Evolutionary conservation across 257 asterid species (phyloP).

Genomic region (Mitragyna speciosa): DNA sequence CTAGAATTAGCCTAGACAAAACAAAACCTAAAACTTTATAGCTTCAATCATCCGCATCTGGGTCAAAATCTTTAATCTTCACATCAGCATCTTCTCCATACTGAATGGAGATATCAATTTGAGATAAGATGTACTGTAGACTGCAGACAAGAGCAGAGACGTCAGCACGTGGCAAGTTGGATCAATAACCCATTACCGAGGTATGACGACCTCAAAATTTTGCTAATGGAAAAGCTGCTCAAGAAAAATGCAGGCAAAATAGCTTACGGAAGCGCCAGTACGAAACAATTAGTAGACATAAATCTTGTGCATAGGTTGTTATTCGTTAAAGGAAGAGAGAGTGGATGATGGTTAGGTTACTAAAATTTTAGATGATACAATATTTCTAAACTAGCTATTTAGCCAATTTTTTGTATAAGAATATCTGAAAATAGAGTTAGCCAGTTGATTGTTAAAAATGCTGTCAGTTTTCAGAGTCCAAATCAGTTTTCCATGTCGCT

Average conservation of each 20-base stretch:
- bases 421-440: not conserved
- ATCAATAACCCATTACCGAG: not conserved
- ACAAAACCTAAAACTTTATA: not conserved
- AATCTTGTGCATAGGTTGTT: not conserved
- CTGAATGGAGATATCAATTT: slow-evolving; percentile 80
- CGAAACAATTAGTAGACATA: not conserved
- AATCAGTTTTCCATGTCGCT: not conserved
- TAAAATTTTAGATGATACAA: not conserved
- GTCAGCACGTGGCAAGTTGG: not conserved
- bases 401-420: not conserved
- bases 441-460: too few species aligned
- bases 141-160: slow-evolving; percentile 40
- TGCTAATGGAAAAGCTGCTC: not conserved
- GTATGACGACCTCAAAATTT: not conserved
- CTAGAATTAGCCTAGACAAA: not conserved
- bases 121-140: slow-evolving; percentile 72
- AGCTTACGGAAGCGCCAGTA: not conserved
- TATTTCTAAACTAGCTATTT: not conserved
- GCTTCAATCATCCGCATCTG: slow-evolving; percentile 44
- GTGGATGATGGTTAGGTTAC: too few species aligned
- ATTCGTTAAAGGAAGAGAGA: not conserved
- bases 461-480: not conserved
- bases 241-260: not conserved
- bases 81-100: slow-evolving; percentile 94
- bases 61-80: slow-evolving; percentile 81